Evolutionary conservation across 257 asterid species (phyloP), one percentile per base, ranked within the genome.

Genomic region (Ehretia macrophylla): DNA sequence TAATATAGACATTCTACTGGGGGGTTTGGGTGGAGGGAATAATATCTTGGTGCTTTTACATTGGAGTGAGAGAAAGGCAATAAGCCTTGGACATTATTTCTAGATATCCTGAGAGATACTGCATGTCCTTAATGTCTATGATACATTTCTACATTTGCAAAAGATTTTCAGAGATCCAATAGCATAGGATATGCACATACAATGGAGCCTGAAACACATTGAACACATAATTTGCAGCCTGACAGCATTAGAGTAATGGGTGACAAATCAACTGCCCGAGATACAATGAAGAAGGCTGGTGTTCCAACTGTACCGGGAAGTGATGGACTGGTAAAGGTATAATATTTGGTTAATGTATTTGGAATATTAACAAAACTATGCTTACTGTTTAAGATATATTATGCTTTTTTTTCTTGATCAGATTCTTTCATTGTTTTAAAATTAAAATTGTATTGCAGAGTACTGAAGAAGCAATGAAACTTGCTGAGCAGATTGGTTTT

Each of bases 261-360:
- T 56, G 99, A 93, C 81, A 93, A 93, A 77, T 79, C 99, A 63
- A 93, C 97, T 63, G 99, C 99, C 47, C 85, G 99, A 70, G 99
- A 89, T n/a, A 93, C 99, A 68, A 93, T 93, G 99, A 93, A 93
- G 86, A 93, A 80, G 58, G 97, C 99, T 61, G 97, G 99, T 76
- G 99, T 93, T 77, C 97, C 99, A 40, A 93, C 99, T 62, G 99
- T 93, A 56, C 99, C 99, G 45, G 99, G 99, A 77, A 93, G 99
- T 71, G 95, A 86, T 39, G 99, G 99, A 58, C 77, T 93, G 62
- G 65, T 93, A 60, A 73, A 77, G 96, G 99, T 88, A 66, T 61
- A 68, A 45, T 23, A 42, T 66, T 67, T 39, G 57, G 40, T 50
- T 45, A 47, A 6, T 17, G 13, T 17, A 0, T 49, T 8, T 17